phyloP scores from a whole-genome alignment of 169 alveolate species.

The Plasmodium relictum region DNA sequence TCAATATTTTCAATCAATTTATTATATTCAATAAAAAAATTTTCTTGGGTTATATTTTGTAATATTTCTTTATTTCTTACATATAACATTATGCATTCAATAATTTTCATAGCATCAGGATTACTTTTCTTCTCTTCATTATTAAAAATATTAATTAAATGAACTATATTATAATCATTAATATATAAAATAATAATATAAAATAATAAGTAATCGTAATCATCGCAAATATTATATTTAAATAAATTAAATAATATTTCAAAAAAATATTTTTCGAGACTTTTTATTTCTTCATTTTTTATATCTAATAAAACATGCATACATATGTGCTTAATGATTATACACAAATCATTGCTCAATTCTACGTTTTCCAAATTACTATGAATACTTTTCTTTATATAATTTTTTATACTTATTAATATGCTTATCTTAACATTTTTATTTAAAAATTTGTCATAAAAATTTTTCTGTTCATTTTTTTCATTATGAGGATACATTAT shows the following conservation, averaged over 20 bases:
- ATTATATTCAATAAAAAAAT: conserved; percentile 10
- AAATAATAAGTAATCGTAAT: conserved; percentile 50
- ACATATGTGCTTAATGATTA: conserved; percentile 53
- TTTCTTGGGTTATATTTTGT: conserved; percentile 22
- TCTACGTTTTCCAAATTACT: conserved; percentile 48
- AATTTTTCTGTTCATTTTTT: conserved; percentile 17
- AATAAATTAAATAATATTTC: conserved; percentile 31
- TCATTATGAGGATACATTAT: conserved; percentile 61
- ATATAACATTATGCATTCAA: conserved; percentile 46
- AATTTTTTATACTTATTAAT: conserved; percentile 63
- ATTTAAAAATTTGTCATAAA: conserved; percentile 33
- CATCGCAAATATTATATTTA: conserved; percentile 49
- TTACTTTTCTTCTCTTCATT: conserved; percentile 49
- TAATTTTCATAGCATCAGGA: conserved; percentile 11
- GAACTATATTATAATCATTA: neutral
- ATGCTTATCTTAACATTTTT: conserved; percentile 50
- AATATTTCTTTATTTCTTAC: conserved; percentile 24
- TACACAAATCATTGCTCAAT: conserved; percentile 43
- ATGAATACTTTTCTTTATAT: conserved; percentile 51
- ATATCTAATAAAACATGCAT: conserved; percentile 51
- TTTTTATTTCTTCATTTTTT: conserved; percentile 42
- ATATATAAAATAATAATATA: conserved; percentile 31
- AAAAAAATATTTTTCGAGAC: conserved; percentile 26
- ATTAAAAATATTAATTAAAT: conserved; percentile 6
- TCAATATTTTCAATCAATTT: conserved; percentile 24